Base-by-base conservation (phyloP, 179 eudicot species). In the Spinacia oleracea region DNA sequence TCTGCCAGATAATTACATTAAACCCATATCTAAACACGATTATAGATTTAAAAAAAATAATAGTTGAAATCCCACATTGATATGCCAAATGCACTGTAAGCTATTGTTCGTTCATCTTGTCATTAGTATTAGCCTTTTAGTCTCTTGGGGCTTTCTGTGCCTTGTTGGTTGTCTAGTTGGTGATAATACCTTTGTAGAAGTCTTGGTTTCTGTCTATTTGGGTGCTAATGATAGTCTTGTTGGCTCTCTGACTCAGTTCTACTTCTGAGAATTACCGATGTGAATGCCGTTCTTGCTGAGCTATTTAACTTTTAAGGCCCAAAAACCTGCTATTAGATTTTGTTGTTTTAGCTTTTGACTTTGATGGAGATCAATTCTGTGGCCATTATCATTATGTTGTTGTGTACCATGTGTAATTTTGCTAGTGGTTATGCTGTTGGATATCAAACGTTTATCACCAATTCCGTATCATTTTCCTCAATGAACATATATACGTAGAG, bases 381-480 rank as follows among this genome's bases (percentile, higher is more conserved):
- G 1, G 32, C 74, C 23, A 53, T 6, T 77, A 15, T 50, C 65
- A 38, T 77, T 43, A 77, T 77, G 31, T 53, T 77, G 34, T 70
- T 70, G 21, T 46, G 72, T 45, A 70, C 21, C 55, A 58, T 70
- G 6, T 70, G 35, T 70, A 48, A n/a, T 38, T 38, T 62, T 45
- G 60, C 14, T 31, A 75, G 40, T 60, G 23, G 1, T 25, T 59
- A 23, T 3, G 9, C 40, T 20, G 16, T 75, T 59, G 23, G 16
- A 62, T 43, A 43, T 14, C 32, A 60, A 11, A 25, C 5, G 14
- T 11, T 4, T 66, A 23, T 59, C 25, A 43, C 2, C 66, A 38
- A 38, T 65, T 23, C 14, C 9, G 2, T 46, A 38, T 53, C 53
- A 11, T 31, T 25, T 64, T 40, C n/a, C 27, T 27, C 10, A 43